Percentiles rank a stretch among this genome's conserved stretches.
Conservation (phyloP, 345 rosid species). For the Geranium brycei region DNA sequence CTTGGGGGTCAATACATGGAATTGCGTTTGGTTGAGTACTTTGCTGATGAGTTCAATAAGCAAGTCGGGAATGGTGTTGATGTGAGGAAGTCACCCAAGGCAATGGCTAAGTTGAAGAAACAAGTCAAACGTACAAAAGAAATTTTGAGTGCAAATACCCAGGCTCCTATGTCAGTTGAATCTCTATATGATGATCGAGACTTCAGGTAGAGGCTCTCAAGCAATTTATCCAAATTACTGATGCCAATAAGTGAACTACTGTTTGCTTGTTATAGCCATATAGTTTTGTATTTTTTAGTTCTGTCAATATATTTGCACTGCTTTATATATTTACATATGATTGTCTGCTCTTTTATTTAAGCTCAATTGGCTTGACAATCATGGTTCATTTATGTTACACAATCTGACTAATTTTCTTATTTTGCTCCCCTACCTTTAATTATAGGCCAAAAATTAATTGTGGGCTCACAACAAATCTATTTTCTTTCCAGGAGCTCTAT, state of each 20-base stretch:
- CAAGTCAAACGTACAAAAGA: constrained; percentile 98
- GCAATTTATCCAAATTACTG: background rate
- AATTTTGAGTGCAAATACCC: constrained; percentile 84
- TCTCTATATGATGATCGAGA: constrained; percentile 85
- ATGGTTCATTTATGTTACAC: no score
- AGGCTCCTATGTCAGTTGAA: constrained; percentile 89
- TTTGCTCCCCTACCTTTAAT: background rate
- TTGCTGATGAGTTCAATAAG: constrained; percentile 92
- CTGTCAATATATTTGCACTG: no score
- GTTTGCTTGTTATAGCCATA: no score
- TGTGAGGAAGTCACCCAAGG: constrained; percentile 81
- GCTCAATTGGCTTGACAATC: no score
- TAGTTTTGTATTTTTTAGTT: background rate
- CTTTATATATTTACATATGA: no score
- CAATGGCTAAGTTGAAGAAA: constrained; percentile 97
- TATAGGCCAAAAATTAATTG: constrained; percentile 2
- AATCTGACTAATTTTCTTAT: no score
- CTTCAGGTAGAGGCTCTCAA: constrained; percentile 48
- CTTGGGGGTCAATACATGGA: constrained; percentile 96
- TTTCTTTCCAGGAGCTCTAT: constrained; percentile 68
- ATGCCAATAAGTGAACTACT: no score
- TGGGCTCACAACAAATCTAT: constrained; percentile 7
- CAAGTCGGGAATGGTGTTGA: constrained; percentile 80
- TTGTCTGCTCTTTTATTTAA: no score
- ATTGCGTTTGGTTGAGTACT: constrained; percentile 66